These are phyloP conservation scores for Mariannaea elegans DNA, from an alignment of 2,329 filamentous ascomycete species.

Conservation along the genomic window DNA sequence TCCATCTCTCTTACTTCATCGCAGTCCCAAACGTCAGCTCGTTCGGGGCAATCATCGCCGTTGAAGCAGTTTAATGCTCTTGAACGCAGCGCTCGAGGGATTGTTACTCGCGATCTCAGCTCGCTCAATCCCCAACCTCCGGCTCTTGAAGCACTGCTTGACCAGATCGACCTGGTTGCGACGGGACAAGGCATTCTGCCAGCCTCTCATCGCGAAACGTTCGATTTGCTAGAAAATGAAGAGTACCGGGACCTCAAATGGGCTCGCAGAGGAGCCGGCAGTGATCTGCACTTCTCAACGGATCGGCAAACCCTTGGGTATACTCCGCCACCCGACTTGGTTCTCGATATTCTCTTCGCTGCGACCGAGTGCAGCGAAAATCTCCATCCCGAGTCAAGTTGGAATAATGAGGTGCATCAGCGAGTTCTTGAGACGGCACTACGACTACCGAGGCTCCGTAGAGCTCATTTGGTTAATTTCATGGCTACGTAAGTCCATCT, in stretches of 20 bases:
- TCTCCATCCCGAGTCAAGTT: constrained; percentile 13
- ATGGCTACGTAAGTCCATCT: constrained; percentile 1
- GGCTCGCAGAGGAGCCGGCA: not conserved
- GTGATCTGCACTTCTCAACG: constrained; percentile 14
- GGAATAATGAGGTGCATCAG: constrained; percentile 23
- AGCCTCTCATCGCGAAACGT: not conserved
- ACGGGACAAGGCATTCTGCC: constrained; percentile 12
- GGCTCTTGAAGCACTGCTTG: constrained; percentile 12
- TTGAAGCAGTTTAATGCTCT: constrained; percentile 15
- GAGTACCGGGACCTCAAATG: constrained; percentile 20
- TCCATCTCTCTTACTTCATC: not conserved
- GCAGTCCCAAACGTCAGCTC: not conserved
- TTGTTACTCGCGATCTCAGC: constrained; percentile 9
- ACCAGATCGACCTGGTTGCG: constrained; percentile 11
- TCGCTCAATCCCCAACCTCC: constrained; percentile 7
- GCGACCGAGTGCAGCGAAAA: constrained; percentile 9
- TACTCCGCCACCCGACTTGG: constrained; percentile 1
- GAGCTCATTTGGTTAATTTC: constrained; percentile 14
- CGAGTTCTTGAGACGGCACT: constrained; percentile 17
- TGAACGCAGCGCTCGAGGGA: not conserved
- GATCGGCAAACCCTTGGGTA: constrained; percentile 9
- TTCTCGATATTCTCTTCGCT: constrained; percentile 18
- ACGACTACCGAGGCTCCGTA: not conserved
- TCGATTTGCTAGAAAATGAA: not conserved
- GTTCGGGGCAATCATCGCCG: constrained; percentile 18